phyloP scores from a whole-genome alignment of 1,139 yeast species.

The Meyerozyma smithsonii region DNA sequence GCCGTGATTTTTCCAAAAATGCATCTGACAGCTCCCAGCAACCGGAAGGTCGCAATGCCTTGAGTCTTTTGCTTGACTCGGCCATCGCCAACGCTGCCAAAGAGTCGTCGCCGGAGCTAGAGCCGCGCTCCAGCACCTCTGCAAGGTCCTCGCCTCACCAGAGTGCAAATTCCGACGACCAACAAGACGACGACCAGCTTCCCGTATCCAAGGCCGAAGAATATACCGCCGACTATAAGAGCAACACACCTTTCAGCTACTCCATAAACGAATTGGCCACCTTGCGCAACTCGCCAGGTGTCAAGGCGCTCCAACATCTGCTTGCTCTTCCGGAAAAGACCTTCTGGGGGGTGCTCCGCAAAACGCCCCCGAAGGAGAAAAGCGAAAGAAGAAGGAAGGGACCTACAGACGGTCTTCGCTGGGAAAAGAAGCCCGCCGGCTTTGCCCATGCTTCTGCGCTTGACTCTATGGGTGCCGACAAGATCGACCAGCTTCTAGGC shows the following conservation, averaged over 20 bases:
- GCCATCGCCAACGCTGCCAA: slow-evolving; percentile 45
- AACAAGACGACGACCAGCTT: neutral
- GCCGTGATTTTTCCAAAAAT: neutral
- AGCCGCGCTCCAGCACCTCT: slow-evolving; percentile 14
- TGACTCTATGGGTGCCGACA: slow-evolving; percentile 26
- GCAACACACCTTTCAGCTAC: slow-evolving; percentile 21
- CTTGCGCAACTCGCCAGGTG: slow-evolving; percentile 33
- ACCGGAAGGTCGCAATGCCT: slow-evolving; percentile 9
- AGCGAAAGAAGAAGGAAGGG: slow-evolving; percentile 10
- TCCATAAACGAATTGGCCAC: slow-evolving; percentile 31
- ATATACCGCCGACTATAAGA: slow-evolving; percentile 8
- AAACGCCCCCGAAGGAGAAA: slow-evolving; percentile 8
- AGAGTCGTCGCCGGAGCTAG: slow-evolving; percentile 40
- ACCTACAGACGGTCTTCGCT: slow-evolving; percentile 7
- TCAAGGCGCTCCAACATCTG: slow-evolving; percentile 21
- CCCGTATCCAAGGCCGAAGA: slow-evolving; percentile 4
- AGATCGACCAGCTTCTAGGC: slow-evolving; percentile 29
- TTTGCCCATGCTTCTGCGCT: slow-evolving; percentile 20
- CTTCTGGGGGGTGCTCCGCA: slow-evolving; percentile 35
- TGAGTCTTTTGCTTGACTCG: slow-evolving; percentile 17
- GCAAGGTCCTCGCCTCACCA: slow-evolving; percentile 14
- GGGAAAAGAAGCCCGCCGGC: slow-evolving; percentile 29
- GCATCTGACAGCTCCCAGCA: neutral
- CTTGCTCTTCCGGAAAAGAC: slow-evolving; percentile 34
- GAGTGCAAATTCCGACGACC: neutral